These are phyloP conservation scores for Fusarium chlamydosporum DNA, from an alignment of 2,329 filamentous ascomycete species.

Conservation along the genomic window DNA sequence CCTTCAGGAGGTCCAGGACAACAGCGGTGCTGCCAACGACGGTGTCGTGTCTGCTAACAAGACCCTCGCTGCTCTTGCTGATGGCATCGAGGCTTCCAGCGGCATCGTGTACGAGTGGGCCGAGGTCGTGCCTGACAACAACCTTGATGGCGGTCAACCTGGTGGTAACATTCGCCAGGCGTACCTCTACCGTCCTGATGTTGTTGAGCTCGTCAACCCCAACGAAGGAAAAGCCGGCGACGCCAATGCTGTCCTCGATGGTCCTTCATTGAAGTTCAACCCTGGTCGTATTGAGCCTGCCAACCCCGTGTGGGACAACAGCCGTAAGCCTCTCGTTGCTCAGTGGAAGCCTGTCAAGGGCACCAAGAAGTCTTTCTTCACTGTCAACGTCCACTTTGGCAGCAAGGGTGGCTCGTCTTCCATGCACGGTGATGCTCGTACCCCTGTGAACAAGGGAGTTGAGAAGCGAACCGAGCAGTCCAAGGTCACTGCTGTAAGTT, in stretches of 20 bases:
- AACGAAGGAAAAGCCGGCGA: slow-evolving; percentile 69
- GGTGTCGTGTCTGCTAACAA: slow-evolving; percentile 68
- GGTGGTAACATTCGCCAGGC: slow-evolving; percentile 80
- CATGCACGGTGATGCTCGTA: slow-evolving; percentile 74
- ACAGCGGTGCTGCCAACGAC: slow-evolving; percentile 72
- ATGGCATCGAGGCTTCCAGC: slow-evolving; percentile 64
- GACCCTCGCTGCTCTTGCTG: slow-evolving; percentile 70
- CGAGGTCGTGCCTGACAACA: slow-evolving; percentile 71
- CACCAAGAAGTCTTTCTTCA: slow-evolving; percentile 71
- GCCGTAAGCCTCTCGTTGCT: slow-evolving; percentile 77
- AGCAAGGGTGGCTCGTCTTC: slow-evolving; percentile 76
- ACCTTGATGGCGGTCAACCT: slow-evolving; percentile 74
- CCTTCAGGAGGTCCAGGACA: slow-evolving; percentile 79
- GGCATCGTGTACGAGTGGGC: slow-evolving; percentile 71
- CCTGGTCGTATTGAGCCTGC: slow-evolving; percentile 76
- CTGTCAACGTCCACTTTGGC: slow-evolving; percentile 77
- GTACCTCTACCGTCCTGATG: slow-evolving; percentile 75
- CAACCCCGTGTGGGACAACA: slow-evolving; percentile 71
- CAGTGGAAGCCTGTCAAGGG: slow-evolving; percentile 72
- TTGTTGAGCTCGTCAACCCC: slow-evolving; percentile 71
- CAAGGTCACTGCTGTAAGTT: slow-evolving; percentile 68
- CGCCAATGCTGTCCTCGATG: slow-evolving; percentile 69
- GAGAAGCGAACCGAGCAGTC: slow-evolving; percentile 70
- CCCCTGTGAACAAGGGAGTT: slow-evolving; percentile 76
- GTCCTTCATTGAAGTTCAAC: slow-evolving; percentile 74